Percentiles rank a stretch among this genome's conserved stretches.
phyloP scores from a whole-genome alignment of 169 alveolate genomes.

The Cryptosporidium meleagridis region DNA sequence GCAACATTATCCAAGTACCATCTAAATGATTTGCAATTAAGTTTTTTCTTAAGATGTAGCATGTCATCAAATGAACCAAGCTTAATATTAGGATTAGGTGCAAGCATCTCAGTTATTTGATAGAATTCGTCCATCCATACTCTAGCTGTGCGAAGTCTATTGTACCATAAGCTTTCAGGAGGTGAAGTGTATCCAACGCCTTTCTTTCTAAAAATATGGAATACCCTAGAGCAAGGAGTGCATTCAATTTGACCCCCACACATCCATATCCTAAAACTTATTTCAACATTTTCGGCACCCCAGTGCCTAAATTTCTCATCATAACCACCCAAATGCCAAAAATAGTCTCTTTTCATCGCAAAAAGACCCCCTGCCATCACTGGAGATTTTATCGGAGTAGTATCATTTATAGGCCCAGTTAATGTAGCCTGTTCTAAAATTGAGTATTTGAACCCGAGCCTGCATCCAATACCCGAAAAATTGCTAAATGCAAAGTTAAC shows the following conservation, averaged over 20 bases:
- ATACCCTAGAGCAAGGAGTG: slow-evolving; percentile 77
- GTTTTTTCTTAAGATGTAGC: slow-evolving; percentile 70
- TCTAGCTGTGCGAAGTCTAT: slow-evolving; percentile 78
- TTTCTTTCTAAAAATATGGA: slow-evolving; percentile 77
- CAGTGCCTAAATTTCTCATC: slow-evolving; percentile 78
- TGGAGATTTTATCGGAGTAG: slow-evolving; percentile 77
- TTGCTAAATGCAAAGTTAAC: slow-evolving; percentile 49
- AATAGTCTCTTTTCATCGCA: slow-evolving; percentile 75
- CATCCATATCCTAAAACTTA: slow-evolving; percentile 77
- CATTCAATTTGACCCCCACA: slow-evolving; percentile 78
- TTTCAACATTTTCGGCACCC: slow-evolving; percentile 79
- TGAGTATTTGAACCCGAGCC: slow-evolving; percentile 76
- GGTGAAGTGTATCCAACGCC: slow-evolving; percentile 78
- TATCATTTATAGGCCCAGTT: slow-evolving; percentile 55
- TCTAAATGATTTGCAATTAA: slow-evolving; percentile 76
- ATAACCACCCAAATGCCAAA: slow-evolving; percentile 78
- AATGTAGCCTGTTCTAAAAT: slow-evolving; percentile 76
- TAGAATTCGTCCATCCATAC: slow-evolving; percentile 79
- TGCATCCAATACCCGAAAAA: slow-evolving; percentile 76
- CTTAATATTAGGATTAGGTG: slow-evolving; percentile 45
- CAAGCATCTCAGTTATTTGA: slow-evolving; percentile 69
- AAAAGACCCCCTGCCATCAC: slow-evolving; percentile 80
- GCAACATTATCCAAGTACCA: slow-evolving; percentile 77
- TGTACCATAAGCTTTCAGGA: slow-evolving; percentile 74
- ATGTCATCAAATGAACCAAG: slow-evolving; percentile 65